Conservation (phyloP, 208 protist species). For the Crithidia acanthocephali region DNA sequence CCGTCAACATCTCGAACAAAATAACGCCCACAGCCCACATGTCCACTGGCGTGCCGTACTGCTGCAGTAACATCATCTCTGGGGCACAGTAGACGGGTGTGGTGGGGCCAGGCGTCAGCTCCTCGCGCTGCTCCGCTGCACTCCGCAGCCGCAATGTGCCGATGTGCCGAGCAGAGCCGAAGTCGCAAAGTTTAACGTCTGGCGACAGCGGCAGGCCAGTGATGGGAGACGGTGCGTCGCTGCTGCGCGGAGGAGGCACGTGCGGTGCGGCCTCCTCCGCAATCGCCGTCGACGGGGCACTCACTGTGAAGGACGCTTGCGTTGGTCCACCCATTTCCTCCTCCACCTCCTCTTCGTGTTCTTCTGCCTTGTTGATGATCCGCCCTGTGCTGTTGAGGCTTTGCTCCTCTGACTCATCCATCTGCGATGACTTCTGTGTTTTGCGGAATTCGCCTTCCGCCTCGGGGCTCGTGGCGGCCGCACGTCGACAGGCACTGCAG, state of each 20-base stretch:
- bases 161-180: slow-evolving; percentile 79
- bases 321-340: no score
- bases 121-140: slow-evolving; percentile 90
- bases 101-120: slow-evolving; percentile 53
- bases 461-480: neutral
- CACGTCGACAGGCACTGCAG: slow-evolving; percentile 18
- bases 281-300: no score
- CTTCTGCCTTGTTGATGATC: no score
- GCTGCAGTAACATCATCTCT: slow-evolving; percentile 82
- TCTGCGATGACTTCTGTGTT: neutral
- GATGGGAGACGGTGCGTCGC: neutral
- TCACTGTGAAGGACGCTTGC: no score
- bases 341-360: neutral
- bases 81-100: slow-evolving; percentile 97
- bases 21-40: slow-evolving; percentile 93
- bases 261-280: no score
- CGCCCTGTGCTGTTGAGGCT: no score
- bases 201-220: slow-evolving; percentile 21
- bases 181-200: slow-evolving; percentile 82
- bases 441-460: neutral
- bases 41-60: slow-evolving; percentile 79
- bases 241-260: neutral
- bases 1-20: slow-evolving; percentile 86
- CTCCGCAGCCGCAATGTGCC: slow-evolving; percentile 94
- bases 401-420: neutral